Base-by-base conservation (phyloP, 2,329 filamentous ascomycete species). In the Colletotrichum ledebouriae region DNA sequence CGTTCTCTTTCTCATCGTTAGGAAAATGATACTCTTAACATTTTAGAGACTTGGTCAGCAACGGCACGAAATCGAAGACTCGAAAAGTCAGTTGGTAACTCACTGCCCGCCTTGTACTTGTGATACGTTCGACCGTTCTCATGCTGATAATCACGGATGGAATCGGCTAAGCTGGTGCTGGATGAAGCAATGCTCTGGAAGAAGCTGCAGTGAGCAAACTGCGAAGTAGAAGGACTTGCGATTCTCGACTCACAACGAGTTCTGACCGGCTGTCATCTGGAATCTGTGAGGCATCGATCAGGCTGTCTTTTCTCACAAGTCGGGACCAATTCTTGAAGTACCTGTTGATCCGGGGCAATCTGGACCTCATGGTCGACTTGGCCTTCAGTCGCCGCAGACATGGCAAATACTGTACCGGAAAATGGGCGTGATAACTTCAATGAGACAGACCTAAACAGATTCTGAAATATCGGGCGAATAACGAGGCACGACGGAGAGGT, bases 131-230 rank as follows among this genome's bases (percentile, higher is more conserved):
- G 41, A n/a, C 61, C 62, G 46, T 59, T 66, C 52, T 69, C 67
- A 11, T 53, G 44, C 6, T 46, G 29, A 13, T 61, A 69, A 42
- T 61, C 57, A 1, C 52, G 39, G 6, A 62, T 79, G 52, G 78
- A 81, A 0, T 76, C 78, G 10, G 71, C 70, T n/a, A 79, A 68
- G 10, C 77, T 78, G 0, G 72, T 74, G 0, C 74, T 75, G 22
- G 76, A 77, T 10, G 53, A 52, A 9, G 42, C 53, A n/a, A 64
- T 42, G 37, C 34, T 59, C 61, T 64, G 34, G 15, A 15, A 33
- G 11, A 15, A 12, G 9, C 15, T 9, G 25, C 25, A 22, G 11
- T 20, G 29, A 33, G 25, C 10, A 37, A 17, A 3, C 2, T 33
- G 15, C 3, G 15, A 11, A 6, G 5, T 20, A 6, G 17, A 53